A percentile compares a stretch with the other conserved stretches of the same genome.
Conservation (phyloP, 2,329 filamentous ascomycete species). For the Colletotrichum sp. region DNA sequence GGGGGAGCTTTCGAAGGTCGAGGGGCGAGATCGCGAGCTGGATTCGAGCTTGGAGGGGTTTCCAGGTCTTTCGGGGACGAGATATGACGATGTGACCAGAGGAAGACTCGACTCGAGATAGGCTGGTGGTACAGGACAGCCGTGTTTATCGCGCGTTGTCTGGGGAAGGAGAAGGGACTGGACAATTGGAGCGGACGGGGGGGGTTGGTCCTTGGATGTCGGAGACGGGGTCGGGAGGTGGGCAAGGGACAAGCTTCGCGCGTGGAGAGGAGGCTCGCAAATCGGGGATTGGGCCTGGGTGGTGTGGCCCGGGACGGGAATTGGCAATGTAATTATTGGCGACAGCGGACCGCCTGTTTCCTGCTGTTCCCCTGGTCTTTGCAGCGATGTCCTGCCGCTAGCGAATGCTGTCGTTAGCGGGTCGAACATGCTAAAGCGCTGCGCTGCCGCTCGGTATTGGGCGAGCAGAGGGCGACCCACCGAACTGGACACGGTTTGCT, state of each 20-base stretch:
- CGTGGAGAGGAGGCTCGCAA: background rate
- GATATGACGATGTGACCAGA: background rate
- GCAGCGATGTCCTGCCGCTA: background rate
- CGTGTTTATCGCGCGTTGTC: conserved; percentile 3
- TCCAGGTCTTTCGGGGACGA: background rate
- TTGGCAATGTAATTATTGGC: conserved; percentile 4
- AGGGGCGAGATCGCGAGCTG: background rate
- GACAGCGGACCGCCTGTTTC: background rate
- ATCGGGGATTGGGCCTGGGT: background rate
- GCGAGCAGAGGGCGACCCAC: background rate
- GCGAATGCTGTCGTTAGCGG: conserved; percentile 9
- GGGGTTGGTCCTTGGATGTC: background rate
- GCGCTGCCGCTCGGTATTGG: background rate
- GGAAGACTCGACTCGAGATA: background rate
- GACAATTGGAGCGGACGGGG: background rate
- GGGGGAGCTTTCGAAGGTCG: background rate
- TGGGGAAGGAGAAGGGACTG: background rate
- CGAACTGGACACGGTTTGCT: background rate
- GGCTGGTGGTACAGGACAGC: background rate
- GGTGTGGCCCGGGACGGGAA: background rate
- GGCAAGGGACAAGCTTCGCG: conserved; percentile 19
- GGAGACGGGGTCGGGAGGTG: background rate
- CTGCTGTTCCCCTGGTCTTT: background rate
- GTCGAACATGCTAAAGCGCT: background rate
- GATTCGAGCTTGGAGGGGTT: background rate